phyloP scores from a whole-genome alignment of 768 basidiomycete genomes.

The Mycena olivaceomarginata region DNA sequence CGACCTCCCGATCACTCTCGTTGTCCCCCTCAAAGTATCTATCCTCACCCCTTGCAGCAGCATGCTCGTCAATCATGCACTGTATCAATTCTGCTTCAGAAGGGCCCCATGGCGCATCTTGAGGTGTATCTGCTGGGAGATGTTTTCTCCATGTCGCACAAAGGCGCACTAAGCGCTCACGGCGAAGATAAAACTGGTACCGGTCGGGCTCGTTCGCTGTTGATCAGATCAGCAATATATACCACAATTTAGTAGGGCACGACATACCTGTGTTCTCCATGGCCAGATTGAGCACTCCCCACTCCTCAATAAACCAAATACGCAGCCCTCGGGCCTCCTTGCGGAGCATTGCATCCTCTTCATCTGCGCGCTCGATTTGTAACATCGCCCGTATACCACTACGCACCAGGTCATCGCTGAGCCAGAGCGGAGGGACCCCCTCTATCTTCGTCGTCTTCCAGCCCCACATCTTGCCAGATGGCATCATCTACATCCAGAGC shows the following conservation, averaged over 20 bases:
- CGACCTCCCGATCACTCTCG: neutral
- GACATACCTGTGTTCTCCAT: slow-evolving; percentile 16
- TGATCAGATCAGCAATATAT: neutral
- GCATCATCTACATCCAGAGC: slow-evolving; percentile 59
- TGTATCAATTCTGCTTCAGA: neutral
- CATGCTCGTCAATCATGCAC: neutral
- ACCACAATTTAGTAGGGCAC: neutral
- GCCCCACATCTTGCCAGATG: slow-evolving; percentile 58
- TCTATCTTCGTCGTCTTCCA: slow-evolving; percentile 46
- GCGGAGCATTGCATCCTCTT: neutral
- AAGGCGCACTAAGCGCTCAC: neutral
- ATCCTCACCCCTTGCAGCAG: neutral
- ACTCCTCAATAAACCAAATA: neutral
- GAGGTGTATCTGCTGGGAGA: neutral
- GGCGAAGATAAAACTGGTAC: slow-evolving; percentile 14
- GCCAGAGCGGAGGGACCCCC: slow-evolving; percentile 32
- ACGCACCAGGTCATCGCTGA: neutral
- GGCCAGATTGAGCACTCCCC: neutral
- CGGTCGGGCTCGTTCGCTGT: neutral
- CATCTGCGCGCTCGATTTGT: neutral
- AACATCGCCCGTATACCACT: too few relatives aligned
- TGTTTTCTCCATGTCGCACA: slow-evolving; percentile 21
- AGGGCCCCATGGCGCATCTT: slow-evolving; percentile 4
- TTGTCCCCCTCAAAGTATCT: neutral
- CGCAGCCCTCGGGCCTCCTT: neutral